Evolutionary conservation across 1,284 basidiomycete genomes (phyloP).

Genomic region (Ustilago loliicola): DNA sequence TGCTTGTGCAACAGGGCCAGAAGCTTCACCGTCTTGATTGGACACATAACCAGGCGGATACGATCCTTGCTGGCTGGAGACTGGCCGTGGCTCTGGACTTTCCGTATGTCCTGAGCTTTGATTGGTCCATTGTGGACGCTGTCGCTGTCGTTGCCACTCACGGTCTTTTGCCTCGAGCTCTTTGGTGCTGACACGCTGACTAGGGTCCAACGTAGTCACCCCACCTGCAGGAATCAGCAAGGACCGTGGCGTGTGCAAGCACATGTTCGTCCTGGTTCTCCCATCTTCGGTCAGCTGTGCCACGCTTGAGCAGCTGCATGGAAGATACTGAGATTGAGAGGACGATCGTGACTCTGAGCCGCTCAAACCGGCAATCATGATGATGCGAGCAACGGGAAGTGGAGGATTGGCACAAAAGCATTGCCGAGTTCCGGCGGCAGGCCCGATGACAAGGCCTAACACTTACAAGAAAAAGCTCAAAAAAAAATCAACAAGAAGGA

Average conservation of each 20-base stretch:
- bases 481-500: slow-evolving; percentile 69
- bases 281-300: neutral
- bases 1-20: neutral
- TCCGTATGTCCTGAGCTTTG: neutral
- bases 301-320: too few species aligned
- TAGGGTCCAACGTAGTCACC: slow-evolving; percentile 34
- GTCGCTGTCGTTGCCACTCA: slow-evolving; percentile 28
- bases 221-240: slow-evolving; percentile 40
- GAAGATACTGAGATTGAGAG: neutral
- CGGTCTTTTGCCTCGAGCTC: slow-evolving; percentile 36
- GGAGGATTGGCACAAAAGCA: neutral
- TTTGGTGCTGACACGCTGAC: slow-evolving; percentile 42
- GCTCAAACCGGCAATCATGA: too few species aligned
- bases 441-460: slow-evolving; percentile 12
- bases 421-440: slow-evolving; percentile 12
- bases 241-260: slow-evolving; percentile 45
- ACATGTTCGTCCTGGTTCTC: slow-evolving; percentile 21
- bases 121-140: neutral
- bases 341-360: too few species aligned
- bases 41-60: neutral
- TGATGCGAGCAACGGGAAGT: neutral
- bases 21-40: neutral
- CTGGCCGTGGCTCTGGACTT: too few species aligned
- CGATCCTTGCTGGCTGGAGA: neutral
- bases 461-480: neutral